These are phyloP conservation scores for Solanum pinnatisectum DNA, from an alignment of 257 asterid genomes.

Conservation along the genomic window DNA sequence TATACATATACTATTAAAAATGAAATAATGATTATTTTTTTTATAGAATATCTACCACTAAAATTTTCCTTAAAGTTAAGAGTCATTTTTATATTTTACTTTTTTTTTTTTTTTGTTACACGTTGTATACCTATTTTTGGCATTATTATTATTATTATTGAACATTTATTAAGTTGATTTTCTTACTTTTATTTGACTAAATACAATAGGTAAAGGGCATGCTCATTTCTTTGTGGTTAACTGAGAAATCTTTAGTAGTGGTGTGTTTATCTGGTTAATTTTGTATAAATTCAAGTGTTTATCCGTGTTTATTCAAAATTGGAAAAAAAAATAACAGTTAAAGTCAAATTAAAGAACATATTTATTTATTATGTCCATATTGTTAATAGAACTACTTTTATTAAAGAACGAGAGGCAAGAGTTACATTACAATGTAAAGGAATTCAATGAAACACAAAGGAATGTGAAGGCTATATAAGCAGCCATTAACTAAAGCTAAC, in stretches of 20 bases:
- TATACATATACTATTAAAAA: background rate
- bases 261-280: background rate
- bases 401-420: too few relatives aligned
- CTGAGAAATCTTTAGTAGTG: too few relatives aligned
- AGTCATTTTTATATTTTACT: background rate
- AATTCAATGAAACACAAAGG: too few relatives aligned
- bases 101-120: background rate
- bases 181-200: background rate
- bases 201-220: background rate
- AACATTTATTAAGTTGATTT: background rate
- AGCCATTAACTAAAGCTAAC: too few relatives aligned
- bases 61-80: background rate
- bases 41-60: background rate
- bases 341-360: too few relatives aligned
- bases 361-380: too few relatives aligned
- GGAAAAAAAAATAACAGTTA: too few relatives aligned
- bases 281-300: too few relatives aligned
- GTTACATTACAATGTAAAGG: too few relatives aligned
- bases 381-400: too few relatives aligned
- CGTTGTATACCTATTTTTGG: background rate
- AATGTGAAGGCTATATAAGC: too few relatives aligned
- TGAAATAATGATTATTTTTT: background rate
- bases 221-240: background rate
- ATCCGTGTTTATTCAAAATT: accelerated
- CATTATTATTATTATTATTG: background rate